Evolutionary conservation across 768 basidiomycete species (phyloP).

Genomic region (Mrakia gelida): DNA sequence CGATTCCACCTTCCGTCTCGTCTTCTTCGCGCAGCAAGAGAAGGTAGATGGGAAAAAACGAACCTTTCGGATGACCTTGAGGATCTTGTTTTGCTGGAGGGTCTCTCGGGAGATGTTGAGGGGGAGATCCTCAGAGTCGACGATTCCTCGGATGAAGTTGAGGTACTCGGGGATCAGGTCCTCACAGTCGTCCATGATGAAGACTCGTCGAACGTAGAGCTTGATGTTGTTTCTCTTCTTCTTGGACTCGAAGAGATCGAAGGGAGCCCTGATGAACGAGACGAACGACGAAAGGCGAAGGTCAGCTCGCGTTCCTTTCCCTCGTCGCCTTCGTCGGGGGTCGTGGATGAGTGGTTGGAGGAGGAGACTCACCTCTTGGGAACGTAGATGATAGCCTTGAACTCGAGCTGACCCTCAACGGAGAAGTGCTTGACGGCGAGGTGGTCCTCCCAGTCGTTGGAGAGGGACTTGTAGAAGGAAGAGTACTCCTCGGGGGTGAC

Average conservation of each 20-base stretch:
- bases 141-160: slow-evolving; percentile 55
- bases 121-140: slow-evolving; percentile 99
- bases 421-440: slow-evolving; percentile 99
- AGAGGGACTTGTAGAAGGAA: slow-evolving; percentile 98
- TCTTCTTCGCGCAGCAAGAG: too few relatives aligned
- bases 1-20: too few relatives aligned
- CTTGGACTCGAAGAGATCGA: slow-evolving; percentile 99
- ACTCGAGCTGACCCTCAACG: slow-evolving; percentile 99
- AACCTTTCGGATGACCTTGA: slow-evolving; percentile 72
- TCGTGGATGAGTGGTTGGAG: background rate
- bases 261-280: slow-evolving; percentile 66
- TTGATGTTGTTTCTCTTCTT: slow-evolving; percentile 99
- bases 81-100: slow-evolving; percentile 99
- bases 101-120: slow-evolving; percentile 99
- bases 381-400: slow-evolving; percentile 97
- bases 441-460: slow-evolving; percentile 99
- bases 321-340: background rate
- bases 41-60: background rate
- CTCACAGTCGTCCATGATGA: slow-evolving; percentile 99
- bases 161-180: slow-evolving; percentile 64
- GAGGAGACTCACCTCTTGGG: slow-evolving; percentile 73
- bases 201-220: slow-evolving; percentile 99
- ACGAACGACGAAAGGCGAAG: background rate
- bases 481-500: slow-evolving; percentile 90
- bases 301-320: background rate